Base-by-base conservation (phyloP, 2,329 filamentous ascomycete species). In the Knufia fluminis region DNA sequence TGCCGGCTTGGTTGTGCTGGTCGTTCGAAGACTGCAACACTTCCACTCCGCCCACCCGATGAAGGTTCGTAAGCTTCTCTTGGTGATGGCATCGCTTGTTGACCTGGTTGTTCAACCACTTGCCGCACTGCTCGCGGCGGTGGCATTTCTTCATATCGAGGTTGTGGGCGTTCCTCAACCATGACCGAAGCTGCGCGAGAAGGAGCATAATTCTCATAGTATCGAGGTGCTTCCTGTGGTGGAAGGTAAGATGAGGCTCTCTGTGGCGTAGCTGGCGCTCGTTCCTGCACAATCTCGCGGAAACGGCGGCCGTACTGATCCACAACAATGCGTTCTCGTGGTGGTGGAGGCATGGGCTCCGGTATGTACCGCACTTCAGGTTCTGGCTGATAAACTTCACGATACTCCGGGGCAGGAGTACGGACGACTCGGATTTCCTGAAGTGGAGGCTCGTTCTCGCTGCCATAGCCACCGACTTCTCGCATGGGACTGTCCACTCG, bases 261-360 rank as follows among this genome's bases (percentile, higher is more conserved):
- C 35, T 49, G 50, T 56, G 60, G 56, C 57, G 57, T n/a, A 58
- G 64, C 16, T 58, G 65, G 50, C 57, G 63, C 59, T 63, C 55
- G 57, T 14, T 68, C 64, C 10, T 70, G 64, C 4, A 76, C 66
- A 36, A 73, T 71, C 54, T 80, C 78, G 53, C 79, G 78, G 68
- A 90, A 96, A 62, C 87, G 81, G 63, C 86, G 86, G 35, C 89
- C 89, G 65, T 82, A 86, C 54, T 86, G 80, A 66, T 96, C 90
- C 48, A 94, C 74, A 28, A 94, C 75, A 54, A 95, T 83, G 53
- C 83, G 80, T 49, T 82, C 72, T 40, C 77, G 70, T 16, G 77
- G 74, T 4, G 77, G 72, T 44, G 72, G 72, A 35, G 62, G 58
- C 24, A 65, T 59, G 32, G 69, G 53, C 52, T 71, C 69, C 43